Percentiles rank a stretch among this genome's conserved stretches.
These are phyloP conservation scores for Rubroboletus satanas DNA, from an alignment of 768 basidiomycete species.

Conservation along the genomic window DNA sequence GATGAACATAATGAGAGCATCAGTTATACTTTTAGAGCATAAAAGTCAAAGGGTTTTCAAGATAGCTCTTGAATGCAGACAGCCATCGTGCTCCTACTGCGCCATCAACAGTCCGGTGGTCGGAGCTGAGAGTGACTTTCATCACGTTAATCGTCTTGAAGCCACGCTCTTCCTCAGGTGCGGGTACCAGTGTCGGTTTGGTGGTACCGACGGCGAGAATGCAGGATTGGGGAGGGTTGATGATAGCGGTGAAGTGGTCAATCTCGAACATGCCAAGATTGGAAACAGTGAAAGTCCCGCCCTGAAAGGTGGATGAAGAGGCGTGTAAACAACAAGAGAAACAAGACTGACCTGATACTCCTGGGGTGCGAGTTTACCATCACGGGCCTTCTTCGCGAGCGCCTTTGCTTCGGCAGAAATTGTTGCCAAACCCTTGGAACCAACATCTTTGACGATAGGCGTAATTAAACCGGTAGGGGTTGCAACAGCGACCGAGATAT, in stretches of 20 bases:
- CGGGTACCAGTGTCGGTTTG: constrained; percentile 79
- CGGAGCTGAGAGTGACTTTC: constrained; percentile 94
- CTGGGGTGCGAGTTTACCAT: constrained; percentile 89
- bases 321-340: background rate
- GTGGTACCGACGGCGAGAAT: constrained; percentile 94
- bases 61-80: constrained; percentile 88
- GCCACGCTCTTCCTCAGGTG: constrained; percentile 86
- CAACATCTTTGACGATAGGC: constrained; percentile 92
- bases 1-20: background rate
- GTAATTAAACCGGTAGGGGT: constrained; percentile 96
- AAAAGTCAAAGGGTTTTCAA: constrained; percentile 95
- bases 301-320: constrained; percentile 41
- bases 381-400: constrained; percentile 92
- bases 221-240: constrained; percentile 97
- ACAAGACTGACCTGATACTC: constrained; percentile 80
- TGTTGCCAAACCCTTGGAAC: constrained; percentile 85
- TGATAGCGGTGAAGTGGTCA: constrained; percentile 96
- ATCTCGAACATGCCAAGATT: constrained; percentile 98
- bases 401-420: constrained; percentile 92
- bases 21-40: constrained; percentile 63
- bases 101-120: constrained; percentile 95
- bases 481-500: constrained; percentile 95
- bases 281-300: constrained; percentile 97
- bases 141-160: constrained; percentile 90
- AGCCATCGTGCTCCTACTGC: constrained; percentile 93